Evolutionary conservation across 805 yeast genomes (phyloP).

Genomic region (Tetrapisispora namnaoensis): DNA sequence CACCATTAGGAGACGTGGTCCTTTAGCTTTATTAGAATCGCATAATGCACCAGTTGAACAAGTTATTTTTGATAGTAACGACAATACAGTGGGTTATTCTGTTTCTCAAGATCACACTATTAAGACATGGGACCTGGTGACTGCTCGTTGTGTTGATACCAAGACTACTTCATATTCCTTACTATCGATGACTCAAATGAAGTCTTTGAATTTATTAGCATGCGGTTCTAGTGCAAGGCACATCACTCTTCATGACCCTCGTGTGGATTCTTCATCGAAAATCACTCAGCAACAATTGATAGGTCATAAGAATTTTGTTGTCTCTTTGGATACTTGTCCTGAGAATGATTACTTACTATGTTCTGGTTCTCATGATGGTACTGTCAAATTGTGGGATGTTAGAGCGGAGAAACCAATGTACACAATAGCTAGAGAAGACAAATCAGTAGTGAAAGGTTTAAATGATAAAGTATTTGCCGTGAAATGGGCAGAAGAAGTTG

Average conservation of each 20-base stretch:
- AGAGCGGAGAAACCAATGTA: slow-evolving; percentile 76
- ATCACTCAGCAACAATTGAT: slow-evolving; percentile 62
- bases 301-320: slow-evolving; percentile 91
- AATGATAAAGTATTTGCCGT: slow-evolving; percentile 73
- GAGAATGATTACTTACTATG: slow-evolving; percentile 71
- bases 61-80: slow-evolving; percentile 62
- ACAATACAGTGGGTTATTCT: slow-evolving; percentile 78
- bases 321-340: slow-evolving; percentile 63
- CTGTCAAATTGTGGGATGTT: slow-evolving; percentile 91
- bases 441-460: slow-evolving; percentile 33
- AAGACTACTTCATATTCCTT: slow-evolving; percentile 79
- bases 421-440: slow-evolving; percentile 66
- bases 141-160: slow-evolving; percentile 77
- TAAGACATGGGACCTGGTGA: slow-evolving; percentile 92
- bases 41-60: slow-evolving; percentile 85
- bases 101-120: slow-evolving; percentile 93
- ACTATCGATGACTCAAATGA: slow-evolving; percentile 61
- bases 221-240: slow-evolving; percentile 99
- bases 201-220: slow-evolving; percentile 61
- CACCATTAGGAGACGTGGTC: slow-evolving; percentile 68
- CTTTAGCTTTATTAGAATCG: slow-evolving; percentile 67
- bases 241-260: slow-evolving; percentile 86
- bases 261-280: slow-evolving; percentile 47
- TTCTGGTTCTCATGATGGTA: slow-evolving; percentile 94
- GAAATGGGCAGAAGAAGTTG: slow-evolving; percentile 69